These are phyloP conservation scores for Phyllosticta paracitricarpa DNA, from an alignment of 2,329 filamentous ascomycete genomes.

Conservation along the genomic window DNA sequence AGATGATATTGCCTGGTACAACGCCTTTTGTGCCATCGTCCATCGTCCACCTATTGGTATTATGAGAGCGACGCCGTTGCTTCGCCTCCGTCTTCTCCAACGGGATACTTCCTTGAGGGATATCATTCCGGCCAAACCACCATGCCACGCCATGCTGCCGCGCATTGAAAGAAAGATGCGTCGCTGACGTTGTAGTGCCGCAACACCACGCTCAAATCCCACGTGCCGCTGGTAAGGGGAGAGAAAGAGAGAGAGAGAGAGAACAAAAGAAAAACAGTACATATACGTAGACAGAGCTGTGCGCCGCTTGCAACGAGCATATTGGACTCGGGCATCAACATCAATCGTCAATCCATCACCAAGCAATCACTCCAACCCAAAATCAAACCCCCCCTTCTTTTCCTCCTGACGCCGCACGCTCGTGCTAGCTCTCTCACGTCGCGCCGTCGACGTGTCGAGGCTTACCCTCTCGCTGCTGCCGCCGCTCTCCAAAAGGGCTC, in stretches of 20 bases:
- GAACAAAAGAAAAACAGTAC: not conserved
- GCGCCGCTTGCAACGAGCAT: not conserved
- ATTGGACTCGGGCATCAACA: not conserved
- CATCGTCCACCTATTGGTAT: not conserved
- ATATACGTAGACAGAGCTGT: not conserved
- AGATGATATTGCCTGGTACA: not conserved
- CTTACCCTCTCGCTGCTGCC: not conserved
- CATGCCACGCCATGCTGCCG: not conserved
- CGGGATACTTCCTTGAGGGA: not conserved
- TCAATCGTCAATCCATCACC: not conserved
- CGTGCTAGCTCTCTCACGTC: not conserved
- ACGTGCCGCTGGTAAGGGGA: no score
- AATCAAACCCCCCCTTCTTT: not conserved
- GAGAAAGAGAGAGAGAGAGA: no score
- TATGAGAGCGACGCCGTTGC: no score
- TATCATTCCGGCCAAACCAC: not conserved
- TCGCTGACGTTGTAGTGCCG: not conserved
- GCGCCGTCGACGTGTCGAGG: not conserved
- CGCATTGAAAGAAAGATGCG: not conserved
- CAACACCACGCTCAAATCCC: not conserved
- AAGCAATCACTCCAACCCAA: not conserved
- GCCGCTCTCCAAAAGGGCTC: not conserved
- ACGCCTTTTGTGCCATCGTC: not conserved
- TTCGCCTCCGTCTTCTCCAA: not conserved
- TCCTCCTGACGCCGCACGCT: not conserved